A percentile compares a stretch with the other conserved stretches of the same genome.
Conservation (phyloP, 129 eudicot genomes). For the Solidago caesia region DNA sequence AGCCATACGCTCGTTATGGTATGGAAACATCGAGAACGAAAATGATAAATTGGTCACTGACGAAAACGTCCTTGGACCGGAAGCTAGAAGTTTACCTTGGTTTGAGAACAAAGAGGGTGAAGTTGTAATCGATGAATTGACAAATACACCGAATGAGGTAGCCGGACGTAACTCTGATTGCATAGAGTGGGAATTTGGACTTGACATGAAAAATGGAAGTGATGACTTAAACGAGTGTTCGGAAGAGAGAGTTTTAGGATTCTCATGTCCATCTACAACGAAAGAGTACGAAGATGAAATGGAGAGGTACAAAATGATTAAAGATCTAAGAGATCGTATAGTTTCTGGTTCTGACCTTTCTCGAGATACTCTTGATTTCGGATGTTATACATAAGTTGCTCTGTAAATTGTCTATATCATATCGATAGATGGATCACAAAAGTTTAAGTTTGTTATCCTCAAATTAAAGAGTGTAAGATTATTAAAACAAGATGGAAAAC, state of each 20-base stretch:
- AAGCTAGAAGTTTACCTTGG: slow-evolving; percentile 22
- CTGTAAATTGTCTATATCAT: not conserved
- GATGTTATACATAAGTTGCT: slow-evolving; percentile 20
- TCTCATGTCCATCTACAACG: slow-evolving; percentile 28
- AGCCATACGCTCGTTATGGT: slow-evolving; percentile 33
- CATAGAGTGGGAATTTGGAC: slow-evolving; percentile 62
- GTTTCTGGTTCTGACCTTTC: slow-evolving; percentile 54
- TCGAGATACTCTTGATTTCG: slow-evolving; percentile 23
- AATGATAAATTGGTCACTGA: slow-evolving; percentile 16
- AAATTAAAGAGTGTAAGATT: not conserved
- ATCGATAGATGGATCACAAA: not conserved
- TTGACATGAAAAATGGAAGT: slow-evolving; percentile 15
- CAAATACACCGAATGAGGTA: slow-evolving; percentile 21
- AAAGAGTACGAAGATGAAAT: slow-evolving; percentile 60
- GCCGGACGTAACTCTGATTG: slow-evolving; percentile 46
- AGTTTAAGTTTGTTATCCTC: not conserved
- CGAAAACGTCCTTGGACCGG: slow-evolving; percentile 34
- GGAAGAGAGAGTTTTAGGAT: slow-evolving; percentile 35
- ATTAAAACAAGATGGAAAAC: not conserved
- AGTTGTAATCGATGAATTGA: slow-evolving; percentile 27
- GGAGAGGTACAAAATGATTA: slow-evolving; percentile 78
- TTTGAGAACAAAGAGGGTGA: slow-evolving; percentile 30
- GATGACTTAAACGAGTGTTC: slow-evolving; percentile 32
- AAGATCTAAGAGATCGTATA: slow-evolving; percentile 71
- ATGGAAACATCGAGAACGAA: not conserved